Evolutionary conservation across 1,139 yeast species (phyloP), one percentile per base, ranked within the genome.

Genomic region (Pichia sp.): DNA sequence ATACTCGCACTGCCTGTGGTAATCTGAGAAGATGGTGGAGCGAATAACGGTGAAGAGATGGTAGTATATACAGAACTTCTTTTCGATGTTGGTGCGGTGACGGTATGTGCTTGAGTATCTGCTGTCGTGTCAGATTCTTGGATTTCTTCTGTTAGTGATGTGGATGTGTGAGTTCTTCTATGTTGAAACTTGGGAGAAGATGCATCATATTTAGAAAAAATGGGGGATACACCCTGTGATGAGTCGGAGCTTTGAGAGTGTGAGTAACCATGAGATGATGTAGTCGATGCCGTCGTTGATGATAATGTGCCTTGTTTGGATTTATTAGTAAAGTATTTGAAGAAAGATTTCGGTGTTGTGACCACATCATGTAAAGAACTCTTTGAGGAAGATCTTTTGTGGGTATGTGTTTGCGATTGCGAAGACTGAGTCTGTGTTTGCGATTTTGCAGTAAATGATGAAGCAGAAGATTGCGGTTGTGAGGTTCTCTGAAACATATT

Each of bases 341-440:
- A 48, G 1, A 60, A 40, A 3, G 63, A 56, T 35, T 56, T 58
- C 13, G 60, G 52, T 4, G 60, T 52, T 12, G 48, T 41, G 11
- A n/a, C n/a, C n/a, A 46, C 41, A 18, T 52, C 55, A 29, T 46
- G 44, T 2, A 52, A 37, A 2, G 59, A 54, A 9, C 53, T 52
- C 33, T 42, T 50, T 5, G 59, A 54, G n/a, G 52, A 39, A 6
- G 47, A 44, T 27, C 53, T 39, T 40, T 46, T 49, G 42, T 50
- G 60, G 6, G 35, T 18, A 25, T 40, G 34, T 11, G 12, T n/a
- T n/a, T n/a, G n/a, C n/a, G n/a, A n/a, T n/a, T n/a, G n/a, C n/a
- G n/a, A n/a, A n/a, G n/a, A n/a, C n/a, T n/a, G n/a, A n/a, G n/a
- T n/a, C n/a, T n/a, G n/a, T n/a, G n/a, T n/a, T n/a, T n/a, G n/a